Evolutionary conservation across 371 early-diverging fungal genomes (phyloP).

Genomic region (Rhizopus sp.): DNA sequence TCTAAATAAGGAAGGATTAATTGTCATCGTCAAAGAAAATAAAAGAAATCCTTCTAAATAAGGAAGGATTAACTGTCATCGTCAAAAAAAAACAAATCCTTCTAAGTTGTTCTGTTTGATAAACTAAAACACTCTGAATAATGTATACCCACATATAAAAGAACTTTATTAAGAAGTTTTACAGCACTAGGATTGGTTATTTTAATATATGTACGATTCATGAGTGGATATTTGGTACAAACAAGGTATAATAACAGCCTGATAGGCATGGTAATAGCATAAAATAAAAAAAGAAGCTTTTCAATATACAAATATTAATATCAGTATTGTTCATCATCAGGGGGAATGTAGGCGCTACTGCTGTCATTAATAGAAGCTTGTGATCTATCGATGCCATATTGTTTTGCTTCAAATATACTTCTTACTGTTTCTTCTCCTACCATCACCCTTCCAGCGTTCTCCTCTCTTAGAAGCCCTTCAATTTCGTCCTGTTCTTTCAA

Average conservation of each 20-base stretch:
- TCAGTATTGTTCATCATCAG: conserved; percentile 9
- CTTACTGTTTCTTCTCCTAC: conserved; percentile 13
- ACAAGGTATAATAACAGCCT: conserved; percentile 12
- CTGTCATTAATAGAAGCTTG: conserved; percentile 10
- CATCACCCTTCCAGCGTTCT: conserved; percentile 9
- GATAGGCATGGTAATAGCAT: conserved; percentile 11
- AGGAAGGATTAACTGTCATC: too few species aligned
- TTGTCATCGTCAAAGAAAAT: too few species aligned
- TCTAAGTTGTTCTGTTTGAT: conserved; percentile 1
- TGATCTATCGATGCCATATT: conserved; percentile 12
- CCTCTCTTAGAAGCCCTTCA: conserved; percentile 12
- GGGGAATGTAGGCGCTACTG: conserved; percentile 8
- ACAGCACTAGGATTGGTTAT: conserved; percentile 10
- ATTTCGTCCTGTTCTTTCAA: conserved; percentile 11
- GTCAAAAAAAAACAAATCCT: background rate
- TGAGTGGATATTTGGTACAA: conserved; percentile 10
- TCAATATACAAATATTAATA: conserved; percentile 13
- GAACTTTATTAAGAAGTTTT: conserved; percentile 9
- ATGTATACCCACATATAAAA: conserved; percentile 8
- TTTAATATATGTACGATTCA: conserved; percentile 12
- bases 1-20: too few species aligned
- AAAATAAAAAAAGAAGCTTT: conserved; percentile 9
- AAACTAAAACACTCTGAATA: conserved; percentile 11
- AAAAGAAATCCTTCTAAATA: too few species aligned
- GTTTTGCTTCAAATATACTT: conserved; percentile 12